Evolutionary conservation across 257 asterid species (phyloP), one percentile per base, ranked within the genome.

Genomic region (Henckelia pumila): DNA sequence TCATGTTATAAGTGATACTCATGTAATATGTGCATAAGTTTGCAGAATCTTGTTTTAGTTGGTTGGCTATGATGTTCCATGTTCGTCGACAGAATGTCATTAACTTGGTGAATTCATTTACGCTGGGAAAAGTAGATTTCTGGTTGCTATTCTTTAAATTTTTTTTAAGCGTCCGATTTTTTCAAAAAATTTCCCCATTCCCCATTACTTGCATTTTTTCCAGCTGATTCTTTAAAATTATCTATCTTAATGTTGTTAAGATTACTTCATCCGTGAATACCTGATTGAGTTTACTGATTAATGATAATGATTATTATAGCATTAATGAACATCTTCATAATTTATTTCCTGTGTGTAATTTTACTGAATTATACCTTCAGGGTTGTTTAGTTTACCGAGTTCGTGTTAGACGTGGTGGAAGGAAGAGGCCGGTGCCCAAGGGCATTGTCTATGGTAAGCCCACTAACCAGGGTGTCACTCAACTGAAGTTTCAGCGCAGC

Each of bases 371-470:
- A 24, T 62, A 10, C 19, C 8, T 37, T 17, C 50, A 76, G 80
- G 80, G 80, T 5, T 76, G 61, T 47, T 77, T 76, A 29, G 30
- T 76, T 30, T 76, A 76, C 47, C 76, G 80, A 28, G 77, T 76
- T 23, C 80, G 77, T 17, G 77, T 76, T 13, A 67, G 71, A 47
- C 80, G 77, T 44, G 77, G 80, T n/a, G 80, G 80, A 61, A 71
- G 80, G 59, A 76, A 76, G 77, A 67, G 80, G 60, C 80, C 80
- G 0, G 80, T 76, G 7, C 63, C 80, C 2, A 76, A 76, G 60
- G 80, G 80, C 33, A 76, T 76, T 56, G 80, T 76, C 19, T 76
- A 76, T 13, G 80, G 80, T 17, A 76, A 76, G 68, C 80, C 80
- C 6, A 76, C 77, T 3, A 76, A 76, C 59, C 80, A 76, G 71